Percentiles rank a stretch among this genome's conserved stretches.
phyloP scores from a whole-genome alignment of 1,284 basidiomycete genomes.

The Vanrija pseudolonga region DNA sequence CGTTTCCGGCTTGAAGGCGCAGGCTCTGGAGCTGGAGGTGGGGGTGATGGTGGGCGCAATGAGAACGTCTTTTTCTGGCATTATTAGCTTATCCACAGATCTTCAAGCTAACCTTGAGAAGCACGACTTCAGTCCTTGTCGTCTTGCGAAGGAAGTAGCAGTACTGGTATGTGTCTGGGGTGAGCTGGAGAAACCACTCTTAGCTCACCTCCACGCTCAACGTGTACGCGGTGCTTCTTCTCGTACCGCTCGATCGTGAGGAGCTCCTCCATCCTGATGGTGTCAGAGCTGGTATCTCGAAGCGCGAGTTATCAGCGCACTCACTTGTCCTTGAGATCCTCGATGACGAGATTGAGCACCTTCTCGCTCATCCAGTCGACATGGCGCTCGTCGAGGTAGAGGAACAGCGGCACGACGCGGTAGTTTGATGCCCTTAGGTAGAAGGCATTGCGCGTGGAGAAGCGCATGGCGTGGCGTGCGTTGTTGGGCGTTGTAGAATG shows the following conservation, averaged over 20 bases:
- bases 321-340: conserved; percentile 34
- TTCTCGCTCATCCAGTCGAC: conserved; percentile 45
- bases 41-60: conserved; percentile 34
- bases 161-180: conserved; percentile 41
- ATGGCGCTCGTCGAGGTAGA: conserved; percentile 48
- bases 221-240: conserved; percentile 45
- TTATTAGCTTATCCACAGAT: neutral
- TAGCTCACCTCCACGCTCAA: conserved; percentile 41
- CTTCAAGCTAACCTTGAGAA: conserved; percentile 33
- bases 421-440: conserved; percentile 45
- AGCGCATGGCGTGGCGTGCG: conserved; percentile 21
- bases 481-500: neutral
- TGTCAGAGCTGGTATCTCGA: neutral
- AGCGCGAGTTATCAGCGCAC: neutral
- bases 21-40: conserved; percentile 11
- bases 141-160: conserved; percentile 47
- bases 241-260: conserved; percentile 23
- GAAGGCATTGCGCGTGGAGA: conserved; percentile 45
- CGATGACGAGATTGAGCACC: conserved; percentile 41
- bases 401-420: conserved; percentile 40
- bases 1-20: conserved; percentile 13
- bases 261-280: conserved; percentile 26
- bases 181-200: neutral
- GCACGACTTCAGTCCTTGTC: conserved; percentile 42
- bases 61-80: conserved; percentile 38